A percentile compares a stretch with the other conserved stretches of the same genome.
Evolutionary conservation across 148 eudicot species (phyloP).

Genomic region (Cornus florida): DNA sequence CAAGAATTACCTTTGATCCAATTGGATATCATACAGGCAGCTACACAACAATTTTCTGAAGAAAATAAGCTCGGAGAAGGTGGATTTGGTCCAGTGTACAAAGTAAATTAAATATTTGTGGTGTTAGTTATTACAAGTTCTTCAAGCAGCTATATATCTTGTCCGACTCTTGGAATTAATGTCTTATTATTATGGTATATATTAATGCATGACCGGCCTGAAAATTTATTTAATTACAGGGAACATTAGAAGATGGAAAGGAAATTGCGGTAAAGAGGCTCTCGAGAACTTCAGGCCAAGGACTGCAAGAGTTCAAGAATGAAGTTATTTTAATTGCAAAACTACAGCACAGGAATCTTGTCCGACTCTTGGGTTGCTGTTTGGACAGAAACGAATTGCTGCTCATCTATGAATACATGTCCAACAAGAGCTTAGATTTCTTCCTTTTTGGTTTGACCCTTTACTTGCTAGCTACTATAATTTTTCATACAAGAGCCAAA

Average conservation of each 20-base stretch:
- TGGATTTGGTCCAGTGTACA: constrained; percentile 28
- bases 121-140: too few species aligned
- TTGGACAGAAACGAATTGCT: constrained; percentile 22
- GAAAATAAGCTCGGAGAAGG: constrained; percentile 28
- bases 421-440: constrained; percentile 40
- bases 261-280: constrained; percentile 45
- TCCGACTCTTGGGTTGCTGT: constrained; percentile 39
- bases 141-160: neutral
- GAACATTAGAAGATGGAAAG: constrained; percentile 26
- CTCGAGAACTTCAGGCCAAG: constrained; percentile 36
- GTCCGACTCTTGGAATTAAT: too few species aligned
- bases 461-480: neutral
- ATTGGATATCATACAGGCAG: neutral
- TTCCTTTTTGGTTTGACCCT: neutral
- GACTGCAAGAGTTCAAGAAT: constrained; percentile 31
- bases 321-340: constrained; percentile 38
- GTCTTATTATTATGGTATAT: too few species aligned
- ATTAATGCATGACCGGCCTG: neutral
- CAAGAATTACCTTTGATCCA: constrained; percentile 3
- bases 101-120: neutral
- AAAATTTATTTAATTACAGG: constrained; percentile 18
- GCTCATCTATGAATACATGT: constrained; percentile 39
- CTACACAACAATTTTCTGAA: constrained; percentile 22
- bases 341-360: constrained; percentile 44
- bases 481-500: neutral